A percentile compares a stretch with the other conserved stretches of the same genome.
phyloP scores from a whole-genome alignment of 768 basidiomycete species.

The Kwoniella mangroviensis region DNA sequence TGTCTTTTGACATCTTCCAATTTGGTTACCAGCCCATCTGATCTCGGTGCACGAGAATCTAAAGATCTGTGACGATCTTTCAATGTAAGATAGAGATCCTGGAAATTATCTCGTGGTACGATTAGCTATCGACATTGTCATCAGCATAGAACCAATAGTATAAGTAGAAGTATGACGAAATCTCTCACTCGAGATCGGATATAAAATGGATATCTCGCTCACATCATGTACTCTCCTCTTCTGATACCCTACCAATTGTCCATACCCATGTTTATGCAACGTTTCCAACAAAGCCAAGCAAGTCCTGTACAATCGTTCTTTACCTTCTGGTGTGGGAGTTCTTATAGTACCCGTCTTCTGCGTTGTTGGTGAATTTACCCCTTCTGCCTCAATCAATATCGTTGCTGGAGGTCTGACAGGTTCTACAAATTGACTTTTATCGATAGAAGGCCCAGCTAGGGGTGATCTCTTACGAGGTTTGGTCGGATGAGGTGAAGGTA shows the following conservation, averaged over 20 bases:
- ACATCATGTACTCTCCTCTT: conserved; percentile 84
- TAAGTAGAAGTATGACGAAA: background rate
- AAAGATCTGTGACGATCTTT: conserved; percentile 81
- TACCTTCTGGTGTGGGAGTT: conserved; percentile 61
- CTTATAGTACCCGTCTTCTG: background rate
- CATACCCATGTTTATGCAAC: conserved; percentile 86
- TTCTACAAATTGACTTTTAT: background rate
- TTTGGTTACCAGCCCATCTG: conserved; percentile 35
- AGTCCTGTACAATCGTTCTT: conserved; percentile 73
- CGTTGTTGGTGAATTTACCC: too few species aligned
- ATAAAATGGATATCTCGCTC: conserved; percentile 22
- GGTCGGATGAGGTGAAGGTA: conserved; percentile 2
- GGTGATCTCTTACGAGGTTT: conserved; percentile 30
- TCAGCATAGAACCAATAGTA: background rate
- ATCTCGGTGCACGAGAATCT: conserved; percentile 49
- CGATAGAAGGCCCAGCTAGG: conserved; percentile 23
- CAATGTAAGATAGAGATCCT: conserved; percentile 87
- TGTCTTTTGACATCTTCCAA: conserved; percentile 56
- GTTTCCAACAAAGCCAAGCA: conserved; percentile 79
- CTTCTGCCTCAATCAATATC: too few species aligned
- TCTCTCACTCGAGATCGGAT: background rate
- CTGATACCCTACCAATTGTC: conserved; percentile 76
- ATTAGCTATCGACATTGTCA: conserved; percentile 60
- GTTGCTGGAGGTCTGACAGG: conserved; percentile 56
- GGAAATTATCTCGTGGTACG: conserved; percentile 75